Conservation (phyloP, 805 yeast genomes). For the Starmera quercuum region DNA sequence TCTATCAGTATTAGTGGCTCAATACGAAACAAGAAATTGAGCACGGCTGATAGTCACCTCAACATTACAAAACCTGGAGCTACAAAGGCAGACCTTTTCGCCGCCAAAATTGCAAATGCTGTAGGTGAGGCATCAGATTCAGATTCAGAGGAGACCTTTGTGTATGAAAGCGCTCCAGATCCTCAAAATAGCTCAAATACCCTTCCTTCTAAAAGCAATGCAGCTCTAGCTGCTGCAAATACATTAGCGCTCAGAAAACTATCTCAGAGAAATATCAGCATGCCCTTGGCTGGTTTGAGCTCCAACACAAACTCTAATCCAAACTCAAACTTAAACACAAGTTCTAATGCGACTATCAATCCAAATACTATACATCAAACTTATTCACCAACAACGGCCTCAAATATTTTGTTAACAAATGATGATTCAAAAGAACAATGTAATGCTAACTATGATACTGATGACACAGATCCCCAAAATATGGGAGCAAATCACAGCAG, state of each 20-base stretch:
- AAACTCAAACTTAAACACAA: constrained; percentile 1
- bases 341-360: constrained; percentile 6
- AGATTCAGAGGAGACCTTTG: constrained; percentile 92
- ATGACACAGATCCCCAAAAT: background rate
- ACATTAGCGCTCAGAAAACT: constrained; percentile 13
- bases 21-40: constrained; percentile 15
- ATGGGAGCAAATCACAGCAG: background rate
- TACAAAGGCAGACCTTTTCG: constrained; percentile 86
- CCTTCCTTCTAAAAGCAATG: constrained; percentile 9
- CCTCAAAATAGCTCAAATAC: constrained; percentile 13
- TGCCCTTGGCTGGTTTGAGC: constrained; percentile 18
- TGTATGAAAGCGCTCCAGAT: constrained; percentile 54
- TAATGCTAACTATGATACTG: background rate
- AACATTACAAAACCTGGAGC: constrained; percentile 25
- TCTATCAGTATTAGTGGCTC: constrained; percentile 18
- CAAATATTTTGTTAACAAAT: background rate
- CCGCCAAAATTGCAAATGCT: constrained; percentile 90
- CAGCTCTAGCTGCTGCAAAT: constrained; percentile 6
- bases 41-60: constrained; percentile 11
- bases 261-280: constrained; percentile 18
- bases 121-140: constrained; percentile 83
- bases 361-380: constrained; percentile 4
- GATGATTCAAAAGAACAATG: background rate
- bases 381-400: constrained; percentile 10
- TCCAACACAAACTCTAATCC: too few species aligned